These are phyloP conservation scores for Lactifluus piperatus DNA, from an alignment of 768 basidiomycete genomes.

Conservation along the genomic window DNA sequence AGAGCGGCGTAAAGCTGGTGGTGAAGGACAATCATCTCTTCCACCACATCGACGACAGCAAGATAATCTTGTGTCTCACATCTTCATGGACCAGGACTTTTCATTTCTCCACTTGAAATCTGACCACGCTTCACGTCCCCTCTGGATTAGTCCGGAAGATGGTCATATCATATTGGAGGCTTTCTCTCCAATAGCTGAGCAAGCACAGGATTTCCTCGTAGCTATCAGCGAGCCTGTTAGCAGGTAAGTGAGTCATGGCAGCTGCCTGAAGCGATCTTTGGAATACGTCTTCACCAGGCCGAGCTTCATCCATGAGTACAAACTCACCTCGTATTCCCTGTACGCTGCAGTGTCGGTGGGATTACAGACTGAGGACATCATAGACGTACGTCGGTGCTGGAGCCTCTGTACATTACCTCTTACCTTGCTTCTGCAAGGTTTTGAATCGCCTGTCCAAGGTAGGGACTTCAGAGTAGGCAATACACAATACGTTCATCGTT, in stretches of 20 bases:
- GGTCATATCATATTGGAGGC: conserved; percentile 94
- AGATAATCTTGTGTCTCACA: conserved; percentile 68
- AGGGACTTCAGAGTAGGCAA: conserved; percentile 18
- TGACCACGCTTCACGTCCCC: conserved; percentile 85
- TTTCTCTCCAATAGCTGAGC: conserved; percentile 94
- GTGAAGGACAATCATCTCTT: conserved; percentile 40
- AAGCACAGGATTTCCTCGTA: conserved; percentile 96
- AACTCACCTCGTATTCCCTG: conserved; percentile 93
- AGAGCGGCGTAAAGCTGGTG: conserved; percentile 39
- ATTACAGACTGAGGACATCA: conserved; percentile 94
- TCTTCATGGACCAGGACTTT: conserved; percentile 81
- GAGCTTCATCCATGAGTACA: conserved; percentile 97
- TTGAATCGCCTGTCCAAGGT: conserved; percentile 77
- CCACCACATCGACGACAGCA: conserved; percentile 64
- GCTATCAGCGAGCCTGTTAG: conserved; percentile 98
- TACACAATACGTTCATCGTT: conserved; percentile 1
- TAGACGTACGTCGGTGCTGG: conserved; percentile 59
- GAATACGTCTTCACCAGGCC: conserved; percentile 47
- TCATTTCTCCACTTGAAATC: conserved; percentile 79
- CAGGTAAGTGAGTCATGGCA: conserved; percentile 60
- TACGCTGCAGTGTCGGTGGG: conserved; percentile 99
- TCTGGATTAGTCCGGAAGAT: conserved; percentile 94
- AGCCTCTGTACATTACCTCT: conserved; percentile 27
- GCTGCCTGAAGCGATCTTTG: conserved; percentile 26
- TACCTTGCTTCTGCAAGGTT: conserved; percentile 40